Percentiles rank a stretch among this genome's conserved stretches.
phyloP scores from a whole-genome alignment of 2,329 filamentous ascomycete species.

The Bisporella sp. region DNA sequence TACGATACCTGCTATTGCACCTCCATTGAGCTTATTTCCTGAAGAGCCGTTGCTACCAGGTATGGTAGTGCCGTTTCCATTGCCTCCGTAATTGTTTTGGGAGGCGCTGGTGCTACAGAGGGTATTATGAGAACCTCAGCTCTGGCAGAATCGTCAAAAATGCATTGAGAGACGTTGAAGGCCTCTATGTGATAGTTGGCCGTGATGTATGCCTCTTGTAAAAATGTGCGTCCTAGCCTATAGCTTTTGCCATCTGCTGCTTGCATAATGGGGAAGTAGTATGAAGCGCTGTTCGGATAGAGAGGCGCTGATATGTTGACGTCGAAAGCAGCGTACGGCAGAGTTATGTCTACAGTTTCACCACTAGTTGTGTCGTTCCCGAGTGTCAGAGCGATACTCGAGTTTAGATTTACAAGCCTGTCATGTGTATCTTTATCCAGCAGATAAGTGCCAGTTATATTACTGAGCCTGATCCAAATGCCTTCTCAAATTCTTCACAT shows the following conservation, averaged over 20 bases:
- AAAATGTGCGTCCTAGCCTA: conserved; percentile 22
- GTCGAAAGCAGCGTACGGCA: conserved; percentile 24
- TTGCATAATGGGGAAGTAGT: conserved; percentile 22
- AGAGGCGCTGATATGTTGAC: conserved; percentile 15
- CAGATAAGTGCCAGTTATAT: conserved; percentile 20
- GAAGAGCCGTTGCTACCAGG: too few species aligned
- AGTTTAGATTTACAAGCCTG: conserved; percentile 19
- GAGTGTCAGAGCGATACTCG: conserved; percentile 25
- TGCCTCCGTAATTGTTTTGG: too few species aligned
- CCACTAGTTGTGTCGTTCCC: conserved; percentile 14
- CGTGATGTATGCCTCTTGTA: conserved; percentile 25
- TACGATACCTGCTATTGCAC: too few species aligned
- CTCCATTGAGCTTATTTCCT: too few species aligned
- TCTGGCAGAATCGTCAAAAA: conserved; percentile 12
- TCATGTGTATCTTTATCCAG: conserved; percentile 22
- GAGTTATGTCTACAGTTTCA: conserved; percentile 14
- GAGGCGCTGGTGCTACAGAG: conserved; percentile 4
- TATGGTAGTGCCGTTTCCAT: too few species aligned
- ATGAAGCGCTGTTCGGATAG: conserved; percentile 10
- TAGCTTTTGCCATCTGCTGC: conserved; percentile 16
- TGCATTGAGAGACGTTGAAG: conserved; percentile 21
- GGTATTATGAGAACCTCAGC: conserved; percentile 13
- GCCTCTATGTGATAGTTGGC: conserved; percentile 22
- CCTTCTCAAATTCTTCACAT: too few species aligned
- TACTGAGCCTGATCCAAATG: too few species aligned